These are phyloP conservation scores for Dryas drummondii DNA, from an alignment of 306 rosid species.

Conservation along the genomic window DNA sequence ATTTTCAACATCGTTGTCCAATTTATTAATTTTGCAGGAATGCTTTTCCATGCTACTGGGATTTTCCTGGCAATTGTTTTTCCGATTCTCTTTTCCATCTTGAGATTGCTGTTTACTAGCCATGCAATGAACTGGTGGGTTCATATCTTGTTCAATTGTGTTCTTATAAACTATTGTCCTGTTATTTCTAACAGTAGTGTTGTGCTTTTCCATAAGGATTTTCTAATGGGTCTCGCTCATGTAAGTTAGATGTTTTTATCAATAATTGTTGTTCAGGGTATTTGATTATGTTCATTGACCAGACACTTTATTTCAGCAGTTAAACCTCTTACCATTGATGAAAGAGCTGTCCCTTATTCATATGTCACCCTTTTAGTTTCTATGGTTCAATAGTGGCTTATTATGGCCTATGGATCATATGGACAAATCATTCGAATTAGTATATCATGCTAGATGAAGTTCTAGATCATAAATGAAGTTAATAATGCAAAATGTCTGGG, in stretches of 20 bases:
- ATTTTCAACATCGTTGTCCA: conserved; percentile 22
- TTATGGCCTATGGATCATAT: background rate
- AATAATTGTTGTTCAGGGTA: background rate
- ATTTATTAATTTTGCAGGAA: conserved; percentile 54
- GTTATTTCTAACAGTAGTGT: background rate
- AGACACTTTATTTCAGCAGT: conserved; percentile 3
- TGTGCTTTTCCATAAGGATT: background rate
- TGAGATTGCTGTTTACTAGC: conserved; percentile 61
- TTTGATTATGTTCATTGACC: background rate
- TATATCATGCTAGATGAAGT: conserved; percentile 20
- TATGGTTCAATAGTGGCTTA: conserved; percentile 1
- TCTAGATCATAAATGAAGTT: conserved; percentile 4
- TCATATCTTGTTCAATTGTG: conserved; percentile 5
- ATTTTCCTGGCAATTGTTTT: conserved; percentile 62
- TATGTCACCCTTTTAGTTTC: background rate
- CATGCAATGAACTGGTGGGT: conserved; percentile 89
- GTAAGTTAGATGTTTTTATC: background rate
- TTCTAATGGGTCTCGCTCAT: conserved; percentile 7
- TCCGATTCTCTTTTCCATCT: conserved; percentile 64
- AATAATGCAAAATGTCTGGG: background rate
- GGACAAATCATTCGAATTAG: background rate
- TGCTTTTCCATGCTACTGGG: conserved; percentile 61
- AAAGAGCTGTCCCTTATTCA: background rate
- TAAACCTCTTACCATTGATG: conserved; percentile 13
- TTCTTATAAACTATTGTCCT: background rate